Evolutionary conservation across 2,329 filamentous ascomycete genomes (phyloP).

Genomic region (Penicillium sp.): DNA sequence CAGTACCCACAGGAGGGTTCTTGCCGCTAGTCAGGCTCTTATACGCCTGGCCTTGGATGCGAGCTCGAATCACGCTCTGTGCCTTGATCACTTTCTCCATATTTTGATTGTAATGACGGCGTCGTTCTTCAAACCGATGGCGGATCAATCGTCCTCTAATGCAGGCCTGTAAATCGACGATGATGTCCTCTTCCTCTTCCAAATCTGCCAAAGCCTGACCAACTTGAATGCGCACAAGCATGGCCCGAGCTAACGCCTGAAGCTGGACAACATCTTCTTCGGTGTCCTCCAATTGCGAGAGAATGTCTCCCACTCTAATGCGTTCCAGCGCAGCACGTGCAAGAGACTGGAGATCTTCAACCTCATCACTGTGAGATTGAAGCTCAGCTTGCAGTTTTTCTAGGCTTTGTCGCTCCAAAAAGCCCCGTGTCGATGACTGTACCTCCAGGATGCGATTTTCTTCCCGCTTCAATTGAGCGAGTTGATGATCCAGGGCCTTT

Average conservation of each 20-base stretch:
- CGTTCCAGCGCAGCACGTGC: constrained; percentile 37
- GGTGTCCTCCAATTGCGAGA: constrained; percentile 65
- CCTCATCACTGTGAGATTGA: constrained; percentile 23
- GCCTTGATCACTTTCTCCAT: constrained; percentile 99
- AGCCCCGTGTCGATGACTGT: constrained; percentile 48
- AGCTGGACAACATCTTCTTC: constrained; percentile 62
- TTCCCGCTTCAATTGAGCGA: constrained; percentile 40
- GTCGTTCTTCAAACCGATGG: constrained; percentile 72
- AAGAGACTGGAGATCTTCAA: constrained; percentile 37
- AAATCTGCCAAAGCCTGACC: constrained; percentile 69
- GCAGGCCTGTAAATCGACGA: constrained; percentile 68
- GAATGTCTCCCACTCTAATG: constrained; percentile 44
- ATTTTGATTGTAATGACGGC: constrained; percentile 84
- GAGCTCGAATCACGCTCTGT: constrained; percentile 90
- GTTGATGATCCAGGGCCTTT: constrained; percentile 26
- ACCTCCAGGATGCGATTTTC: constrained; percentile 42
- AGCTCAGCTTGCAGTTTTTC: constrained; percentile 27
- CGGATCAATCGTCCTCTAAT: constrained; percentile 70
- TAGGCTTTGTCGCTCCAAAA: constrained; percentile 30
- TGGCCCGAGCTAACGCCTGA: constrained; percentile 71
- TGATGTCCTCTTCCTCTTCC: constrained; percentile 72
- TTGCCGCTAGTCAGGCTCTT: constrained; percentile 94
- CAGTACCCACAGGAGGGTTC: constrained; percentile 91
- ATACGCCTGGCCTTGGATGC: constrained; percentile 95
- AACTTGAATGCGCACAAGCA: constrained; percentile 68